Base-by-base conservation (phyloP, 1,284 basidiomycete species). In the Puccinia sorghi region DNA sequence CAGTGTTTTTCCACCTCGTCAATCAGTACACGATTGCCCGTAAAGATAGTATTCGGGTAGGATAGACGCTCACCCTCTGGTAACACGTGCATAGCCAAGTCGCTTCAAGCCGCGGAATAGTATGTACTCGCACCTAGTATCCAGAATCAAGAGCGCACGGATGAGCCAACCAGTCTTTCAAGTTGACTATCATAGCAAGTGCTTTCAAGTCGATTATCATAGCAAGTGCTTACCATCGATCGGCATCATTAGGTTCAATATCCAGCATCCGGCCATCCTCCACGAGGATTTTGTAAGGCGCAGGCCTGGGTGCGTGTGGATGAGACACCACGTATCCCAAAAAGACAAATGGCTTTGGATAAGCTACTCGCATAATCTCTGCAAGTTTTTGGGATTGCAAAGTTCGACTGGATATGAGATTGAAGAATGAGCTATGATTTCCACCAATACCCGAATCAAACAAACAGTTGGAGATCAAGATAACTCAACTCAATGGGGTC, bases 371-470 rank as follows among this genome's bases (percentile, higher is more conserved):
- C 88, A 96, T 92, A 72, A 97, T 90, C 39, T 90, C 86, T 0
- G 91, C 94, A 57, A 97, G 86, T 82, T 92, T 92, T 46, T 84
- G 90, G 63, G 92, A 92, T 84, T 97, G 94, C 57, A 97, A 85
- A 84, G 95, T 91, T 81, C 94, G 89, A 84, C 97, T 94, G 22
- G 94, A 93, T 84, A 81, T 22, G 11, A 74, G 41, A 67, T 54
- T 17, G 20, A 25, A 11, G 27, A n/a, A 46, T 25, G 37, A 72
- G 32, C 63, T 43, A 27, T 13, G 4, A 39, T 54, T 25, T 54
- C 67, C 46, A 25, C 39, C 20, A 4, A 71, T 7, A 52, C 50
- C 52, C n/a, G 43, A 48, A 50, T 17, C 2, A 39, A 66, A 20
- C 32, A 13, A 46, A 46, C 43, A 8, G 6, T 52, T 43, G 15